Evolutionary conservation across 225 moss, liverwort and hornwort genomes (phyloP).

Genomic region (Pseudisothecium myosuroides): DNA sequence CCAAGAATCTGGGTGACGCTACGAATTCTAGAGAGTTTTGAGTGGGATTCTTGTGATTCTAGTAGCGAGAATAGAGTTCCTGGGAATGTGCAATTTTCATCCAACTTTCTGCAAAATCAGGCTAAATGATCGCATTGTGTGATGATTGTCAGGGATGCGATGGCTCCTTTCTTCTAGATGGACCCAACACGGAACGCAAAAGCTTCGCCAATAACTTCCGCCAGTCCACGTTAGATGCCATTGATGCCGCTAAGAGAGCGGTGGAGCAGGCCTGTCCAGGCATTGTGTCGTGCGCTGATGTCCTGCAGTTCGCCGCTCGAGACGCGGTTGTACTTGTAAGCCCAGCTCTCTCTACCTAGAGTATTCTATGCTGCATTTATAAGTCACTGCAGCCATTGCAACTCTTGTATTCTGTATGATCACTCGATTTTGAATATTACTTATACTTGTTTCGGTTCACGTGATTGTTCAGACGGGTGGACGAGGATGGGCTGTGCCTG

Average conservation of each 20-base stretch:
- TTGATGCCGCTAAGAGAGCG: conserved; percentile 14
- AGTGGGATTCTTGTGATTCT: background rate
- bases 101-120: background rate
- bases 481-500: conserved; percentile 10
- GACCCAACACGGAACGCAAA: conserved; percentile 1
- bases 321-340: conserved; percentile 23
- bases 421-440: background rate
- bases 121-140: background rate
- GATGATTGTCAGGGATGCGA: conserved; percentile 27
- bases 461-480: conserved; percentile 7
- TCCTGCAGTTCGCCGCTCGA: conserved; percentile 32
- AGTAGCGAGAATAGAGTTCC: background rate
- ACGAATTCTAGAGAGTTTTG: background rate
- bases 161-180: conserved; percentile 19
- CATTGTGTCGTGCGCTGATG: conserved; percentile 34
- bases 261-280: conserved; percentile 29
- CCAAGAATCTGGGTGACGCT: background rate
- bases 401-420: background rate
- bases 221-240: conserved; percentile 5
- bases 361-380: too few relatives aligned
- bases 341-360: background rate
- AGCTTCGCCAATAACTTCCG: background rate
- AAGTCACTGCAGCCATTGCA: background rate
- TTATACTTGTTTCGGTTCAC: background rate
- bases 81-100: background rate